Percentiles rank a stretch among this genome's conserved stretches.
Evolutionary conservation across 805 yeast genomes (phyloP).

Genomic region (Candida caryicola): DNA sequence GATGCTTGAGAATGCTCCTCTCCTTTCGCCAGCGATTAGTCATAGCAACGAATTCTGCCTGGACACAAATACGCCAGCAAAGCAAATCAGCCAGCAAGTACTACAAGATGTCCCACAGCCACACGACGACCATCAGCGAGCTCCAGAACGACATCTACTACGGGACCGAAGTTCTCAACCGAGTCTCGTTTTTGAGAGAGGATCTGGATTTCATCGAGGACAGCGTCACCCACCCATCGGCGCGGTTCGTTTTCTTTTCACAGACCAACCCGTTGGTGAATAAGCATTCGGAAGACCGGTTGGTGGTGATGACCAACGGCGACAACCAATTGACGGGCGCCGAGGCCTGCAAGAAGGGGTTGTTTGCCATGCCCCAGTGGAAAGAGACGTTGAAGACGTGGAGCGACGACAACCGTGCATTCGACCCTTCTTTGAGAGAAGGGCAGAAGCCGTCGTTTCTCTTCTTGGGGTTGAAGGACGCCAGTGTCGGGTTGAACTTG

Average conservation of each 20-base stretch:
- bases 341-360: conserved; percentile 19
- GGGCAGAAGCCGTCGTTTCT: conserved; percentile 35
- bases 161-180: conserved; percentile 54
- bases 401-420: conserved; percentile 31
- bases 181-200: conserved; percentile 63
- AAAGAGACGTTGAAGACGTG: conserved; percentile 16
- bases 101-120: conserved; percentile 10
- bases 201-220: conserved; percentile 48
- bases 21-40: background rate
- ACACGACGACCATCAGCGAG: conserved; percentile 5
- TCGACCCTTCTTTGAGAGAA: conserved; percentile 40
- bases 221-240: conserved; percentile 43
- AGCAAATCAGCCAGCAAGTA: conserved; percentile 4
- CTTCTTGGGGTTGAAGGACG: conserved; percentile 47
- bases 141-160: conserved; percentile 29
- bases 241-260: conserved; percentile 48
- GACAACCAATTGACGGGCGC: conserved; percentile 27
- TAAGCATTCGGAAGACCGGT: conserved; percentile 25
- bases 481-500: conserved; percentile 40
- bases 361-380: conserved; percentile 16
- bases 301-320: conserved; percentile 36
- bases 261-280: conserved; percentile 31
- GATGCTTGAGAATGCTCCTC: background rate
- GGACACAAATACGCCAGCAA: background rate
- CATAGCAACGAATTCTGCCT: background rate